Evolutionary conservation across 2,329 filamentous ascomycete genomes (phyloP).

Genomic region (Malbranchea cinnamomea): DNA sequence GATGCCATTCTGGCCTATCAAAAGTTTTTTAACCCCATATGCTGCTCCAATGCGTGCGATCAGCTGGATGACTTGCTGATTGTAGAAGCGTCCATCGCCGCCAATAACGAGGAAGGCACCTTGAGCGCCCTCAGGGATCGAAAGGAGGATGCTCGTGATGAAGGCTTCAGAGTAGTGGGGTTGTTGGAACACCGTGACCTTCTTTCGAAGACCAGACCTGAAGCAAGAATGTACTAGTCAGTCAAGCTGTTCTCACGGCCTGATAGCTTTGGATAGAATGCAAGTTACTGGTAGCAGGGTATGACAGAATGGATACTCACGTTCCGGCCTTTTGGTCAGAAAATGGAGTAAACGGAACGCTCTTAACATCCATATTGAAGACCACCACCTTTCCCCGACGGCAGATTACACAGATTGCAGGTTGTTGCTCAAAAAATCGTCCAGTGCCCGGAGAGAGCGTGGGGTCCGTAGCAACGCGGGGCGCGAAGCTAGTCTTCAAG

Average conservation of each 20-base stretch:
- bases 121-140: conserved; percentile 85
- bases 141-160: conserved; percentile 82
- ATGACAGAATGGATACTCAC: conserved; percentile 44
- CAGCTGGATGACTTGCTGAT: conserved; percentile 88
- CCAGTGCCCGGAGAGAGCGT: too few species aligned
- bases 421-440: too few species aligned
- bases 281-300: conserved; percentile 9
- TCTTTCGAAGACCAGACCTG: conserved; percentile 96
- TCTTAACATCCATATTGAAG: conserved; percentile 56
- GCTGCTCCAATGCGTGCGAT: conserved; percentile 95
- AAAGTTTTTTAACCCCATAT: conserved; percentile 96
- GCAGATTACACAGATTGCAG: too few species aligned
- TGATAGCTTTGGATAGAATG: not conserved
- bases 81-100: conserved; percentile 93
- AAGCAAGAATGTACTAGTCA: too few species aligned
- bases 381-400: too few species aligned
- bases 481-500: too few species aligned
- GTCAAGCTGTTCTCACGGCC: conserved; percentile 8
- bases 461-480: too few species aligned
- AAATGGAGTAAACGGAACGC: conserved; percentile 71
- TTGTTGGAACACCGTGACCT: conserved; percentile 95
- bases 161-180: conserved; percentile 93
- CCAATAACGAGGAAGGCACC: conserved; percentile 89
- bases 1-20: conserved; percentile 93
- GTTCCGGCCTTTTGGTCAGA: conserved; percentile 97